A percentile compares a stretch with the other conserved stretches of the same genome.
Conservation (phyloP, 495 filamentous ascomycete species). For the Aspergillus olivimuriae region DNA sequence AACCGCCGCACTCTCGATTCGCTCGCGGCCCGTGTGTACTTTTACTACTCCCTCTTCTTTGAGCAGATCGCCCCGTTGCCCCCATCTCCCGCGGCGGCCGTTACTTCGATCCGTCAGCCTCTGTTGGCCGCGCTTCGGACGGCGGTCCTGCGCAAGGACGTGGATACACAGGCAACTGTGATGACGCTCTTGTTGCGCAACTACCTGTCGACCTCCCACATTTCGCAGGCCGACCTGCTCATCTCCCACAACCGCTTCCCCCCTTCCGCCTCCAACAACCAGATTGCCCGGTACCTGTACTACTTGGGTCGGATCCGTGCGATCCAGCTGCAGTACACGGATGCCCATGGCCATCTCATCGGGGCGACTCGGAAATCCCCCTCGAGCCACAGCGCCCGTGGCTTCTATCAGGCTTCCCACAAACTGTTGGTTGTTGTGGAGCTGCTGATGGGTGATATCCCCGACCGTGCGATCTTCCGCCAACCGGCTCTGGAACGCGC, state of each 20-base stretch:
- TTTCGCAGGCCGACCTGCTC: constrained; percentile 91
- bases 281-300: constrained; percentile 93
- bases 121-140: constrained; percentile 86
- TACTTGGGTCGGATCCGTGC: constrained; percentile 94
- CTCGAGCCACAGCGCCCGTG: constrained; percentile 76
- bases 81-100: constrained; percentile 75
- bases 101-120: constrained; percentile 78
- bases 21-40: constrained; percentile 91
- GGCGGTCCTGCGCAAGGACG: constrained; percentile 89
- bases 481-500: constrained; percentile 77
- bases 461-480: constrained; percentile 89
- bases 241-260: constrained; percentile 95
- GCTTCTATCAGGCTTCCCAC: constrained; percentile 91
- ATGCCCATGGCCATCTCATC: constrained; percentile 90
- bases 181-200: constrained; percentile 92
- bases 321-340: constrained; percentile 91
- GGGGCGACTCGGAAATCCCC: constrained; percentile 92
- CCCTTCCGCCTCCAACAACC: constrained; percentile 87
- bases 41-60: constrained; percentile 92
- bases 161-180: constrained; percentile 91
- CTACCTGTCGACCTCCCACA: constrained; percentile 93
- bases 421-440: constrained; percentile 94
- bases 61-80: constrained; percentile 82
- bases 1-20: constrained; percentile 94
- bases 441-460: constrained; percentile 97